Evolutionary conservation across 225 moss, liverwort and hornwort genomes (phyloP), one percentile per base, ranked within the genome.

Genomic region (Bryoerythrophyllum caledonicum): DNA sequence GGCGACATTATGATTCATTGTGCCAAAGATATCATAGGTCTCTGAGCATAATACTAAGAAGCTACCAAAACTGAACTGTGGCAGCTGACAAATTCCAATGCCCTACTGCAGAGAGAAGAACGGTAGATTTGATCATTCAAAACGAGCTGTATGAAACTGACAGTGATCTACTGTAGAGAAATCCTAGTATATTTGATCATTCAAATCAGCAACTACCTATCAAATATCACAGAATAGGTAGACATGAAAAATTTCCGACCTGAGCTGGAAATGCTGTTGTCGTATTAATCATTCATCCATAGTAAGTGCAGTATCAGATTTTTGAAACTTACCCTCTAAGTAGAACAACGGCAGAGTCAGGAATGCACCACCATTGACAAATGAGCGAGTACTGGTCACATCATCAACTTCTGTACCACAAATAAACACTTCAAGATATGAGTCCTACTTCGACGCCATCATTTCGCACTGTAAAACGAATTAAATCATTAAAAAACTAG

Each of bases 281-380:
- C 67, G 48, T 35, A 49, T 19, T 14, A 25, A 12, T 68, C 8
- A 19, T 49, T 14, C 56, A 38, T 52, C 38, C 35, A 20, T 24
- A 58, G 34, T 26, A 12, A 59, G 35, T 10, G 8, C 38, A 38
- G 38, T 17, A 24, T n/a, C n/a, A n/a, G n/a, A n/a, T n/a, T n/a
- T n/a, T 67, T 25, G 7, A 64, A 72, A 71, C 62, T 70, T 60
- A 93, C 91, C 93, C 81, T 94, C 94, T 38, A 94, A 78, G 79
- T 91, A 94, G 61, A 94, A 94, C 91, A 94, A 91, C 13, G 91
- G 91, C 41, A 94, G 77, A 40, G 90, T 91, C 37, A 91, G 72
- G 65, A 87, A 73, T 69, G 90, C 90, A 73, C 90, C 90, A 27
- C 90, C 90, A 78, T 85, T 82, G 26, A 83, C 76, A 79, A 87